Evolutionary conservation across 805 yeast species (phyloP).

Genomic region (Cyberlindnera nakhonratchasimensis): DNA sequence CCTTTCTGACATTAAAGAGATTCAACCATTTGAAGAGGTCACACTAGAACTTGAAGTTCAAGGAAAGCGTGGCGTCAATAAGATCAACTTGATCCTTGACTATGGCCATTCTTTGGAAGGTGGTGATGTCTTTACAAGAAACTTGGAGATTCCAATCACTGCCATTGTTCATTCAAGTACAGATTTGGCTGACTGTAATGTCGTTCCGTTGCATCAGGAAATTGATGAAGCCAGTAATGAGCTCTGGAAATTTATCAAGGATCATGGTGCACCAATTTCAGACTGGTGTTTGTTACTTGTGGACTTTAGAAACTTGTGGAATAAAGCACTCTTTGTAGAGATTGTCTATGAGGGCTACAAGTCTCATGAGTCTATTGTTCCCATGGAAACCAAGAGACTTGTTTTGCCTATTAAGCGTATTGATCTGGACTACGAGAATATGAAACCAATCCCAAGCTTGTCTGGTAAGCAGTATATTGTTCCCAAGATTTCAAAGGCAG

Average conservation of each 20-base stretch:
- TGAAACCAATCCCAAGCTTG: constrained; percentile 67
- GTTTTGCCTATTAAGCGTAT: constrained; percentile 68
- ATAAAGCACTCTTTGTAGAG: constrained; percentile 43
- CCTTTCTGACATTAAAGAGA: constrained; percentile 20
- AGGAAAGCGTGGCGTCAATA: constrained; percentile 73
- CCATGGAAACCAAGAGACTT: constrained; percentile 52
- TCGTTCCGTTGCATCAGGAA: constrained; percentile 51
- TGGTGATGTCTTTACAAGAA: constrained; percentile 44
- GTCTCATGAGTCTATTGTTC: constrained; percentile 32
- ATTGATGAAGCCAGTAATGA: constrained; percentile 21
- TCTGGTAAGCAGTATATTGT: constrained; percentile 64
- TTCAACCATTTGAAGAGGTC: constrained; percentile 38
- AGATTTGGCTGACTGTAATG: constrained; percentile 72
- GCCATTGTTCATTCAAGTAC: constrained; percentile 70
- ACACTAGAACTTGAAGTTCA: constrained; percentile 52
- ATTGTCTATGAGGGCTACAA: constrained; percentile 32
- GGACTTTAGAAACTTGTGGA: constrained; percentile 83
- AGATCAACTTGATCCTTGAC: constrained; percentile 61
- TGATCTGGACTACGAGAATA: constrained; percentile 37
- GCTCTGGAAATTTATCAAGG: constrained; percentile 31
- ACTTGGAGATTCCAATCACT: constrained; percentile 62
- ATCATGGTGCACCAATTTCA: constrained; percentile 19
- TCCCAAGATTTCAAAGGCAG: constrained; percentile 49
- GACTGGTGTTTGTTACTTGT: constrained; percentile 63
- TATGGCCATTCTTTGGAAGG: constrained; percentile 45